A percentile compares a stretch with the other conserved stretches of the same genome.
These are phyloP conservation scores for Lophiostoma macrostomum DNA, from an alignment of 495 filamentous ascomycete genomes.

Conservation along the genomic window DNA sequence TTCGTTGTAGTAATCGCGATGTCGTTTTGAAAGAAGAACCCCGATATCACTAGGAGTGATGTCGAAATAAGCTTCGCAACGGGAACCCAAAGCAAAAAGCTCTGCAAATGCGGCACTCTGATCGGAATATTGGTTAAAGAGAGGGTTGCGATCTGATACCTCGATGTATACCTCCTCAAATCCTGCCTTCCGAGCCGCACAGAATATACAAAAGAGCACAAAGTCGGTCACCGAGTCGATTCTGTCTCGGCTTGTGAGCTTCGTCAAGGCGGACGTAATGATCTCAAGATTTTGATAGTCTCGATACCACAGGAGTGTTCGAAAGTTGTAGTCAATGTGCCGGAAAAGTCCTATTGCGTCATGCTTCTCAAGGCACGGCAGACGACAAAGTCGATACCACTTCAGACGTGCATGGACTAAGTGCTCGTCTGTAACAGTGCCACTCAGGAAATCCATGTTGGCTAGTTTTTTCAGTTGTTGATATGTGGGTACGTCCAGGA, in stretches of 20 bases:
- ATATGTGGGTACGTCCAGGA: conserved; percentile 51
- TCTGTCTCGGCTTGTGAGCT: conserved; percentile 40
- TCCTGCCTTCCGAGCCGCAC: conserved; percentile 53
- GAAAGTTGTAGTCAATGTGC: conserved; percentile 46
- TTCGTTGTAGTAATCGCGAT: conserved; percentile 48
- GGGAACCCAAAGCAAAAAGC: conserved; percentile 58
- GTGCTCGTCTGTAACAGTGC: conserved; percentile 42
- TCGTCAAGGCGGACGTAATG: conserved; percentile 43
- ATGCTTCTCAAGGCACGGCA: conserved; percentile 43
- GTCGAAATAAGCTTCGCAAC: conserved; percentile 60
- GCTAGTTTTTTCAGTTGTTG: conserved; percentile 50
- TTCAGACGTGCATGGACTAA: conserved; percentile 49
- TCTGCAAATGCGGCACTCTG: conserved; percentile 62
- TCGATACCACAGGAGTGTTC: conserved; percentile 43
- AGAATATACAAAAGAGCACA: conserved; percentile 54
- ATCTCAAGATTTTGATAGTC: conserved; percentile 45
- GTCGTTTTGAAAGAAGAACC: conserved; percentile 53
- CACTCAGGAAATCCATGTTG: conserved; percentile 51
- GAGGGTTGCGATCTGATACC: conserved; percentile 57
- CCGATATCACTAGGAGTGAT: conserved; percentile 54
- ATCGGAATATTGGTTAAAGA: conserved; percentile 55
- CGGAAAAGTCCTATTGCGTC: conserved; percentile 48
- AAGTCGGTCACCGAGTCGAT: conserved; percentile 52
- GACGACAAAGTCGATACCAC: conserved; percentile 52
- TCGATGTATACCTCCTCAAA: conserved; percentile 61